A percentile compares a stretch with the other conserved stretches of the same genome.
Conservation (phyloP, 2,329 filamentous ascomycete species). For the Aspergillus melleus region DNA sequence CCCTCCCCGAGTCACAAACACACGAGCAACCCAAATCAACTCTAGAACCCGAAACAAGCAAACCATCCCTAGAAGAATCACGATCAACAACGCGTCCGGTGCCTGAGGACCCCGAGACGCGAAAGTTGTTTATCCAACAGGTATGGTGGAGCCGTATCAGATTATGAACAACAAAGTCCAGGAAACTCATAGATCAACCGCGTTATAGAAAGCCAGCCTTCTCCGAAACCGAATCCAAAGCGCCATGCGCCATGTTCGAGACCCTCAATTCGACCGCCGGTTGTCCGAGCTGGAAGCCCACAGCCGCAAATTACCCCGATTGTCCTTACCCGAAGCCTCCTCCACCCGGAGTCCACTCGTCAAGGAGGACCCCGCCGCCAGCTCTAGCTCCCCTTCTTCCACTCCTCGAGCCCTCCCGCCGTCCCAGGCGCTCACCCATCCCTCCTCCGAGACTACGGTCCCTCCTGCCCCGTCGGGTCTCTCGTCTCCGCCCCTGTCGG, state of each 20-base stretch:
- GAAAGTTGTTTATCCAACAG: conserved; percentile 43
- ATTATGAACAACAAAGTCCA: neutral
- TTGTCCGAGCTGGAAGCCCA: conserved; percentile 43
- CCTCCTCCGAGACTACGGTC: conserved; percentile 5
- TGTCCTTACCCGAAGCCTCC: conserved; percentile 22
- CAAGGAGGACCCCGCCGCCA: neutral
- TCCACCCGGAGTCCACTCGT: neutral
- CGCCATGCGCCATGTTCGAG: conserved; percentile 41
- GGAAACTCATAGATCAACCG: neutral
- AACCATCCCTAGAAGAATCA: neutral
- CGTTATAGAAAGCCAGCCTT: conserved; percentile 39
- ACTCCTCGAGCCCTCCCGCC: conserved; percentile 15
- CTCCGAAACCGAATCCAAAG: conserved; percentile 40
- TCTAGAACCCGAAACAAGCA: conserved; percentile 2
- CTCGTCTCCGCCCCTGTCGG: conserved; percentile 21
- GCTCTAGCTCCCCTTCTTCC: neutral
- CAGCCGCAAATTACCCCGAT: conserved; percentile 35
- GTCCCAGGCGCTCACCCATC: conserved; percentile 16
- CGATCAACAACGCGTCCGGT: conserved; percentile 22
- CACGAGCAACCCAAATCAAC: conserved; percentile 16
- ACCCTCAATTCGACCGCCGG: conserved; percentile 41
- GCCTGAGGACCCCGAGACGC: conserved; percentile 36
- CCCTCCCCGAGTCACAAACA: conserved; percentile 17
- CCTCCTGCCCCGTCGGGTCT: conserved; percentile 8
- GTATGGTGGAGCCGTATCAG: conserved; percentile 18